phyloP scores from a whole-genome alignment of 208 protist genomes.

The Leishmania aethiopica region DNA sequence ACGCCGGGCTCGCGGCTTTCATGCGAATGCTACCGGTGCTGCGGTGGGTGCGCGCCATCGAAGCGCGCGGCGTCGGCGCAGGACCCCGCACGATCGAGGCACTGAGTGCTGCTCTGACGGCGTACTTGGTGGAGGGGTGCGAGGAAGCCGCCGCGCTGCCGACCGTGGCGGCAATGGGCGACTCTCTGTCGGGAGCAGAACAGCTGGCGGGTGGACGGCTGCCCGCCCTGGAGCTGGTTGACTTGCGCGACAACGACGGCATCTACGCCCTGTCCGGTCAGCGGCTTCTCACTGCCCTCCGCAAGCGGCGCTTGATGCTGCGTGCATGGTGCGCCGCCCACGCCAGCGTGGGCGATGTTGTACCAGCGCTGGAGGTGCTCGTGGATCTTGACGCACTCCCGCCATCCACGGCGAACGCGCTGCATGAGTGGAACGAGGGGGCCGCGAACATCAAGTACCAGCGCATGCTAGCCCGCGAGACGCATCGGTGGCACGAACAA shows the following conservation, averaged over 20 bases:
- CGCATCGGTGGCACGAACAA: constrained; percentile 14
- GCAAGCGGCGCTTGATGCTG: constrained; percentile 10
- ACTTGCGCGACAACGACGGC: constrained; percentile 29
- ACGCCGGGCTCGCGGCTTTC: constrained; percentile 64
- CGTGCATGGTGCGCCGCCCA: constrained; percentile 15
- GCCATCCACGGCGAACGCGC: not conserved
- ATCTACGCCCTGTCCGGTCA: constrained; percentile 19
- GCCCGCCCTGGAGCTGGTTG: constrained; percentile 23
- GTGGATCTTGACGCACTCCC: constrained; percentile 11
- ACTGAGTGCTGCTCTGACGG: constrained; percentile 26
- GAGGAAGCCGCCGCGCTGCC: constrained; percentile 13
- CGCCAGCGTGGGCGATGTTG: not conserved
- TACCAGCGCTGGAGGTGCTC: constrained; percentile 26
- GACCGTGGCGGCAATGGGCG: not conserved
- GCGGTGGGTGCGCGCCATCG: constrained; percentile 61
- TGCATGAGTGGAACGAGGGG: constrained; percentile 22
- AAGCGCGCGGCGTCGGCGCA: constrained; percentile 52
- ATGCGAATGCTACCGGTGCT: constrained; percentile 65
- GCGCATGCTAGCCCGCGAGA: constrained; percentile 1
- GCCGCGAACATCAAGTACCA: constrained; percentile 10
- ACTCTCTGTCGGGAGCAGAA: not conserved
- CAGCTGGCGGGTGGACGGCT: constrained; percentile 25
- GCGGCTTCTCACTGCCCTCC: constrained; percentile 20
- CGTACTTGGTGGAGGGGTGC: constrained; percentile 16
- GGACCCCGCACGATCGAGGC: constrained; percentile 37